Evolutionary conservation across 2,329 filamentous ascomycete genomes (phyloP).

Genomic region (Fusarium tanahbumbuense): DNA sequence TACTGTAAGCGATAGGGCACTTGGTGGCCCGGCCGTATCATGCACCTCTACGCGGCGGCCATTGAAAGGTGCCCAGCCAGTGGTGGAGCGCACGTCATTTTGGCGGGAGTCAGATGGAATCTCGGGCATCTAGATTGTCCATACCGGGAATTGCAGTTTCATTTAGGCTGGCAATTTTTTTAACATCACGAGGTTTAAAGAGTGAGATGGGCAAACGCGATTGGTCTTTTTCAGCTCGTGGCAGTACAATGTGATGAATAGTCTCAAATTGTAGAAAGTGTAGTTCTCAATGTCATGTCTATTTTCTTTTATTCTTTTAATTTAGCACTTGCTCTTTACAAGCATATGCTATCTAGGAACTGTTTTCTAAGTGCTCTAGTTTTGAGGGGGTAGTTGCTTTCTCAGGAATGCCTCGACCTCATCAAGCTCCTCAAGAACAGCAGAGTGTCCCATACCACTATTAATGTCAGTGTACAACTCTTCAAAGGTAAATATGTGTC

Average conservation of each 20-base stretch:
- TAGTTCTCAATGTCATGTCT: not conserved
- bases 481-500: not conserved
- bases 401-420: constrained; percentile 75
- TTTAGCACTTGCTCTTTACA: not conserved
- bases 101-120: constrained; percentile 1
- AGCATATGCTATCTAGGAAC: not conserved
- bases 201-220: constrained; percentile 10
- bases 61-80: constrained; percentile 18
- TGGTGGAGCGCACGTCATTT: constrained; percentile 41
- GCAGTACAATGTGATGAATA: constrained; percentile 8
- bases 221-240: constrained; percentile 21
- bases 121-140: not conserved
- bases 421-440: constrained; percentile 81
- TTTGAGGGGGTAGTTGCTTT: constrained; percentile 56
- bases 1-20: constrained; percentile 38
- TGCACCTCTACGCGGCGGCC: constrained; percentile 12
- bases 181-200: constrained; percentile 31
- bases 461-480: constrained; percentile 15
- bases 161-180: not conserved
- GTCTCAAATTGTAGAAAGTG: not conserved
- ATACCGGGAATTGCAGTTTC: constrained; percentile 8
- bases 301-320: constrained; percentile 5
- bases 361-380: constrained; percentile 11
- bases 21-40: constrained; percentile 31
- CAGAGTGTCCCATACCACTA: constrained; percentile 79